Base-by-base conservation (phyloP, 1,284 basidiomycete genomes). In the Sphaerobolus stellatus region DNA sequence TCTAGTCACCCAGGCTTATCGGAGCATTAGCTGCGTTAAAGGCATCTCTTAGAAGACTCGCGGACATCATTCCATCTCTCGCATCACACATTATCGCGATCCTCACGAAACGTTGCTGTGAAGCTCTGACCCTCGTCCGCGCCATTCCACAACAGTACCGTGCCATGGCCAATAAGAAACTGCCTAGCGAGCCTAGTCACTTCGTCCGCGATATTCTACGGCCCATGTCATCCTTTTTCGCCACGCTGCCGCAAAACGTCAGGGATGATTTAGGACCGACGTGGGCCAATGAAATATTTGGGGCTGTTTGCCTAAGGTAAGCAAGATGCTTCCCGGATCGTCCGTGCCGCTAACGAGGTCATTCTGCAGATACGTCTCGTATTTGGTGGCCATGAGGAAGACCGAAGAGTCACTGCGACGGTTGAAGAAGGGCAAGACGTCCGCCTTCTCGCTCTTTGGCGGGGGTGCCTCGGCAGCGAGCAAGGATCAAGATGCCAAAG, bases 131-230 rank as follows among this genome's bases (percentile, higher is more conserved):
- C 33, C 85, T 90, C 9, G 91, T 98, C 47, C 83, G 92, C 45
- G 90, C 91, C 0, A 90, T 97, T 61, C 91, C 92, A 0, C 88
- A 88, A 1, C 91, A 93, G 61, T 90, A 92, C 62, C 80, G 92
- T 50, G 88, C 88, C 0, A 89, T 89, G 80, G 82, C 88, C 2
- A 86, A 81, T 66, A 89, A 86, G 65, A 80, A 80, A 22, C 71
- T 75, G 60, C 83, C 88, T 1, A 80, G 79, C 5, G 86, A 91
- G 62, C 84, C 93, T 16, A 94, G 92, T 65, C 86, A 90, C 66
- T 98, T 96, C 64, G 82, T 98, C 2, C 74, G 83, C 1, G 77
- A 83, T 22, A 86, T 98, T 52, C 76, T 98, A 43, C 86, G 86
- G 28, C 92, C 95, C 0, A 69, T 97, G n/a, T 86, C 84, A 62